Conservation (phyloP, 2,329 filamentous ascomycete species). For the Nothophaeocryptopus gaeumannii region DNA sequence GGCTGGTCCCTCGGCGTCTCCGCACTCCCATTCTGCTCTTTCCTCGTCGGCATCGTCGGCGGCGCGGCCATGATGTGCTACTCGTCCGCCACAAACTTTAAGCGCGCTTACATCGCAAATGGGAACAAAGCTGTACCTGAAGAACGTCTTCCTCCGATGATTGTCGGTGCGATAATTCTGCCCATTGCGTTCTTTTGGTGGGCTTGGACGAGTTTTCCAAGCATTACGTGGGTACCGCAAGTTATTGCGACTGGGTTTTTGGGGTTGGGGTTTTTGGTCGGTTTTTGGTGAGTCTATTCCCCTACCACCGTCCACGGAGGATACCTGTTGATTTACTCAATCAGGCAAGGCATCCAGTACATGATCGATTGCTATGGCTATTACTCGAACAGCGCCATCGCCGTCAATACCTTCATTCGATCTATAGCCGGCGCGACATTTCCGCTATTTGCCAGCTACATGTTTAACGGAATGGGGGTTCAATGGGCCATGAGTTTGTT, state of each 20-base stretch:
- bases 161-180: constrained; percentile 42
- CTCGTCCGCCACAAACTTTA: constrained; percentile 25
- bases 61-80: constrained; percentile 23
- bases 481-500: constrained; percentile 33
- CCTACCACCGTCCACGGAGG: too few species aligned
- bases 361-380: constrained; percentile 38
- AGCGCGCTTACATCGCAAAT: constrained; percentile 18
- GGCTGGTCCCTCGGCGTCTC: constrained; percentile 28
- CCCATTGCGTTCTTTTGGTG: constrained; percentile 49
- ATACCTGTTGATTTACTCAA: constrained; percentile 15
- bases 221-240: constrained; percentile 42
- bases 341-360: constrained; percentile 36
- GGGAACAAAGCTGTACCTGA: constrained; percentile 37
- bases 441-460: constrained; percentile 35
- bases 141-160: constrained; percentile 45
- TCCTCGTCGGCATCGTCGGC: constrained; percentile 27
- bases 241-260: constrained; percentile 41
- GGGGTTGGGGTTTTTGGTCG: constrained; percentile 38
- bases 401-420: constrained; percentile 38
- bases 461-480: constrained; percentile 36
- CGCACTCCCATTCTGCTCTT: constrained; percentile 28
- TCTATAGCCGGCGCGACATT: constrained; percentile 36
- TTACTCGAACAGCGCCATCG: constrained; percentile 39
- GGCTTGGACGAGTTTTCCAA: constrained; percentile 41
- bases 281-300: too few species aligned